Evolutionary conservation across 805 yeast genomes (phyloP), one percentile per base, ranked within the genome.

Genomic region (Zygotorulaspora florentina): DNA sequence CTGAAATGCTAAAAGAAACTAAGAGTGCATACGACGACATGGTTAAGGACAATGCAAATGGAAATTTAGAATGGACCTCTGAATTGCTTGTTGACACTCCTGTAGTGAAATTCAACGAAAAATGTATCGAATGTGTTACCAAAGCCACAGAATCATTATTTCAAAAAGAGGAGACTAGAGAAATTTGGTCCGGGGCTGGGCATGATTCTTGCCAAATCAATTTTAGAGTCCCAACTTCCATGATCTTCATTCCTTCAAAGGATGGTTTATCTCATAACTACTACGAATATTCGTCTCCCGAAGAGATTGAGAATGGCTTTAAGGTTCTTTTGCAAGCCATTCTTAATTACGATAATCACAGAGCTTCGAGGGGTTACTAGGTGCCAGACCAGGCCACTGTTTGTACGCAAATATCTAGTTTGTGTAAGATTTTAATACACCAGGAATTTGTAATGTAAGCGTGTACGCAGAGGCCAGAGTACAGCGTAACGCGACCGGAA

Each of bases 211-310:
- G 85, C 54, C 69, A 74, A 11, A 76, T 82, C 2, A 68, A 75
- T 10, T 47, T 63, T 6, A 66, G 70, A 30, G 72, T 76, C 31
- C 88, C 88, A 31, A 81, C 87, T 0, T 75, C 85, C 2, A 83
- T 82, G 87, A 75, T 82, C 30, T 82, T 83, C 58, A 77, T 81
- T 54, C 87, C 88, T 8, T 74, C 82, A 30, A 73, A 65, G 52
- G 81, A 77, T 53, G 87, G 87, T 18, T 68, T 81, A 28, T 73
- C 80, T 25, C 87, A 82, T 59, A 80, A 79, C 60, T 83, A 82
- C 4, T 75, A 70, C 42, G 88, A 82, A 55, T 81, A 79, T 58
- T 71, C 80, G 16, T 70, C 76, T 1, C 86, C 85, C 2, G 81
- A 80, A 45, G 77, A 81, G 48, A 69, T 79, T 16, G 77, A 75